Evolutionary conservation across 345 rosid species (phyloP).

Genomic region (Rhizophora mangle): DNA sequence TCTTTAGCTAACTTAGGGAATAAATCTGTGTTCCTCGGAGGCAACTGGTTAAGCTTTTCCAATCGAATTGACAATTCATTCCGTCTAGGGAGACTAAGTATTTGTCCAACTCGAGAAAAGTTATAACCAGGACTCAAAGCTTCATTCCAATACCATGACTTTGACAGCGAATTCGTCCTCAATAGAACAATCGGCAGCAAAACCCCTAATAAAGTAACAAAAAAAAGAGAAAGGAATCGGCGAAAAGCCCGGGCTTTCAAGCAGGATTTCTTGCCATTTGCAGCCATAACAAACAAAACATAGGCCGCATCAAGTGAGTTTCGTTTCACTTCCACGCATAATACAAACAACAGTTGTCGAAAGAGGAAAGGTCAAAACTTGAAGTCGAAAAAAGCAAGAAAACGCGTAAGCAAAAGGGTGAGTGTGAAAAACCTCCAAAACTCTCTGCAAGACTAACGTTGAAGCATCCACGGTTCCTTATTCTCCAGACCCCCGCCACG

Average conservation of each 20-base stretch:
- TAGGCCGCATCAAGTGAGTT: constrained; percentile 13
- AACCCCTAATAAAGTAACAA: constrained; percentile 51
- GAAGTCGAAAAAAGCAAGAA: constrained; percentile 16
- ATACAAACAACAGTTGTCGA: not conserved
- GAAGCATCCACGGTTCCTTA: constrained; percentile 8
- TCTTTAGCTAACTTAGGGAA: constrained; percentile 65
- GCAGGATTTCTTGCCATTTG: constrained; percentile 53
- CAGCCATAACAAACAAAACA: constrained; percentile 46
- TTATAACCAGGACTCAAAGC: constrained; percentile 24
- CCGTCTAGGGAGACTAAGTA: constrained; percentile 53
- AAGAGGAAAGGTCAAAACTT: constrained; percentile 15
- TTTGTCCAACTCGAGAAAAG: constrained; percentile 16
- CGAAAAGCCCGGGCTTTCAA: constrained; percentile 48
- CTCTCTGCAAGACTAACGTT: constrained; percentile 2
- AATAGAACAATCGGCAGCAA: constrained; percentile 49
- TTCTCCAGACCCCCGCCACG: constrained; percentile 9
- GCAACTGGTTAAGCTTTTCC: constrained; percentile 54
- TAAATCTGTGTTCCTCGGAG: constrained; percentile 67
- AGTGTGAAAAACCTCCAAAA: constrained; percentile 30
- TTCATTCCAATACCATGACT: constrained; percentile 27
- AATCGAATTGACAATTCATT: constrained; percentile 52
- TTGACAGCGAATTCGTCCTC: constrained; percentile 35
- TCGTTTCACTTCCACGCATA: not conserved
- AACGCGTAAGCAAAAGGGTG: constrained; percentile 20
- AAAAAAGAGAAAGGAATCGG: constrained; percentile 40